These are phyloP conservation scores for Poa pratensis DNA, from an alignment of 176 grass and related monocot genomes.

Conservation along the genomic window DNA sequence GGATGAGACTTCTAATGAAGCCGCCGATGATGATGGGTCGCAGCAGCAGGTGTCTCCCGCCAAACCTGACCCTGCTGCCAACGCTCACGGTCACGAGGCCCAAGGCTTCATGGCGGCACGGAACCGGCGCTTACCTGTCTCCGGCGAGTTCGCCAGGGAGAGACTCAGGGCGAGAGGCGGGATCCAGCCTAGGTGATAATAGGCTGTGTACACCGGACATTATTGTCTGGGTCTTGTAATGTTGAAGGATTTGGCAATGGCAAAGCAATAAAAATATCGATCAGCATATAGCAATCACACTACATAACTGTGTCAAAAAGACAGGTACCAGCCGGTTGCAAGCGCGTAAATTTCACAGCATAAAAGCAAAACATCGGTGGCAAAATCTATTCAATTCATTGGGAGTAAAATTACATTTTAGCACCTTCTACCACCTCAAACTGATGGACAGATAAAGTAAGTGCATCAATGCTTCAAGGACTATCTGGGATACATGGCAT, in stretches of 20 bases:
- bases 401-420: background rate
- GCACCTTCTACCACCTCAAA: background rate
- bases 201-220: background rate
- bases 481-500: background rate
- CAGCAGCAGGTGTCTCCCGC: slow-evolving; percentile 24
- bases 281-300: background rate
- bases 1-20: slow-evolving; percentile 28
- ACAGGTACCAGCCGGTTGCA: background rate
- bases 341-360: background rate
- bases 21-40: background rate
- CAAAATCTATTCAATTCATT: background rate
- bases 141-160: slow-evolving; percentile 49
- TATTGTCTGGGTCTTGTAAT: background rate
- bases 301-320: background rate
- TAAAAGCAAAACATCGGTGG: background rate
- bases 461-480: too few species aligned
- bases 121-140: slow-evolving; percentile 32
- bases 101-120: slow-evolving; percentile 1
- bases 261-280: slow-evolving; percentile 17
- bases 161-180: slow-evolving; percentile 51
- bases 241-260: background rate
- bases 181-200: slow-evolving; percentile 58
- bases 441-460: background rate
- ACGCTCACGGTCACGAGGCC: background rate
- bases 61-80: background rate